These are phyloP conservation scores for Gossypium longicalyx DNA, from an alignment of 345 rosid genomes.

Conservation along the genomic window DNA sequence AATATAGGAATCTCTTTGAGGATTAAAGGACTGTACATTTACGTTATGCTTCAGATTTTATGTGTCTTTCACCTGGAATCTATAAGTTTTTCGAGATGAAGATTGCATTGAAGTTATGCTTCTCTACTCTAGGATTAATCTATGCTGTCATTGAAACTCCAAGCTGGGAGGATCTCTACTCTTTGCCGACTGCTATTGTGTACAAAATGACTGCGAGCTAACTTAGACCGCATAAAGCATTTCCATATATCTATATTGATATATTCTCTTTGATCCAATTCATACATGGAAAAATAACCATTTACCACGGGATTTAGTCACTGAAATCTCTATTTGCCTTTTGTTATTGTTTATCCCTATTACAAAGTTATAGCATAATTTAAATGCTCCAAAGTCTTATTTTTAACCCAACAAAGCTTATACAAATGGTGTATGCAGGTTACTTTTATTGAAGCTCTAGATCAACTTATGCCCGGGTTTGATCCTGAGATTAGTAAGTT, in stretches of 20 bases:
- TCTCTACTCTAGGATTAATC: conserved; percentile 1
- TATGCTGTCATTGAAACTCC: not conserved
- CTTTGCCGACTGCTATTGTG: not conserved
- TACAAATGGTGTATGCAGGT: conserved; percentile 47
- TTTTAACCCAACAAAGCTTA: conserved; percentile 7
- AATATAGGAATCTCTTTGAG: not conserved
- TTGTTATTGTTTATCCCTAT: not conserved
- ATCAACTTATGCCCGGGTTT: conserved; percentile 99
- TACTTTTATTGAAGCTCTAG: conserved; percentile 92
- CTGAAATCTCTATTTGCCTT: not conserved
- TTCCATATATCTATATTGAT: not conserved
- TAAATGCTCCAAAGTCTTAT: not conserved
- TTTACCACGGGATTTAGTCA: not conserved
- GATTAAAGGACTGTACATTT: not conserved
- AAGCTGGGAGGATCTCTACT: conserved; percentile 4
- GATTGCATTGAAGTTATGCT: not conserved
- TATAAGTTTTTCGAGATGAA: not conserved
- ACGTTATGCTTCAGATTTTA: not conserved
- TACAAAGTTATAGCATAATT: not conserved
- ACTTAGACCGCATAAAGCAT: conserved; percentile 5
- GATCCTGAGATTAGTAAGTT: conserved; percentile 97
- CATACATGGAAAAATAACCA: not conserved
- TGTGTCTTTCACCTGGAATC: not conserved
- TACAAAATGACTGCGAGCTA: not conserved
- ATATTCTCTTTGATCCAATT: not conserved